Evolutionary conservation across 2,329 filamentous ascomycete genomes (phyloP).

Genomic region (Geosmithia putterillii): DNA sequence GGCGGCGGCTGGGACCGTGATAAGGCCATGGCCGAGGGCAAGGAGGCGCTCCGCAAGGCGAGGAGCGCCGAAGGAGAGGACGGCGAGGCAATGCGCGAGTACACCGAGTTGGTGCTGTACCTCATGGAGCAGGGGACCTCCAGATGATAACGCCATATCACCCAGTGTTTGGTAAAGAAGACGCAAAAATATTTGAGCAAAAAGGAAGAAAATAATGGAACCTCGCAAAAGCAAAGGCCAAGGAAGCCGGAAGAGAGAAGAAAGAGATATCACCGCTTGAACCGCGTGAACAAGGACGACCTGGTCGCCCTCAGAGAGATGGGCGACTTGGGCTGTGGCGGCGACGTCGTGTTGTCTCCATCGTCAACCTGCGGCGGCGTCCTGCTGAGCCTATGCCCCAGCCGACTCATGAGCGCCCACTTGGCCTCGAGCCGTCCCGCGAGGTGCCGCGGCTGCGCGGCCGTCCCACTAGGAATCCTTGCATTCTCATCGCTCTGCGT

Average conservation of each 20-base stretch:
- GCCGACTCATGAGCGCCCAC: slow-evolving; percentile 32
- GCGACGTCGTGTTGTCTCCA: neutral
- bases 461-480: slow-evolving; percentile 5
- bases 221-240: no score
- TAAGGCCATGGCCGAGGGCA: slow-evolving; percentile 42
- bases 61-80: slow-evolving; percentile 37
- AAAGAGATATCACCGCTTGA: slow-evolving; percentile 28
- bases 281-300: slow-evolving; percentile 27
- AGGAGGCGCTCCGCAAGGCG: slow-evolving; percentile 37
- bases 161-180: neutral
- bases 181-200: neutral
- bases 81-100: slow-evolving; percentile 48
- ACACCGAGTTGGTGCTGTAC: slow-evolving; percentile 41
- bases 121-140: slow-evolving; percentile 23
- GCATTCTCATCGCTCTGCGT: slow-evolving; percentile 39
- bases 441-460: slow-evolving; percentile 28
- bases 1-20: slow-evolving; percentile 41
- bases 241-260: no score
- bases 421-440: slow-evolving; percentile 31
- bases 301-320: slow-evolving; percentile 19
- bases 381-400: slow-evolving; percentile 14
- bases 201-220: no score
- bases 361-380: slow-evolving; percentile 2
- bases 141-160: no score
- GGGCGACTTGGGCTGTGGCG: neutral